Percentiles rank a stretch among this genome's conserved stretches.
phyloP scores from a whole-genome alignment of 495 filamentous ascomycete genomes.

The Tuber calosporum region DNA sequence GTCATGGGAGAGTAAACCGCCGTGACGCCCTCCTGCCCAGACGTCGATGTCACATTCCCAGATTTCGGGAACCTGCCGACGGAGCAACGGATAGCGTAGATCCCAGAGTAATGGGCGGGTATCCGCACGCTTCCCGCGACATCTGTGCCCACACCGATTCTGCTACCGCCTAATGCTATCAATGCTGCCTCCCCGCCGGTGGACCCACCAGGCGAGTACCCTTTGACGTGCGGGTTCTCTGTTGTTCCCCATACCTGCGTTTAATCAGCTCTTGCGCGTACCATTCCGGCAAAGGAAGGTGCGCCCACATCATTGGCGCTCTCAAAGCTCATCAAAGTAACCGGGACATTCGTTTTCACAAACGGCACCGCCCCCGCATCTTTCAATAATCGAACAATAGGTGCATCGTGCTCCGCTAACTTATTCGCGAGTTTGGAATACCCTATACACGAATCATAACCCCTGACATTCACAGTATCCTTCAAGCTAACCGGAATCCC shows the following conservation, averaged over 20 bases:
- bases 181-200: conserved; percentile 86
- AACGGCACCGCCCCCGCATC: conserved; percentile 94
- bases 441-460: conserved; percentile 80
- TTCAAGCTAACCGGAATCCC: conserved; percentile 87
- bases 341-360: conserved; percentile 90
- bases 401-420: conserved; percentile 58
- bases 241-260: conserved; percentile 53
- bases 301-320: conserved; percentile 81
- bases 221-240: conserved; percentile 71
- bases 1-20: conserved; percentile 86
- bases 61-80: conserved; percentile 90
- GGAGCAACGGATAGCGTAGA: conserved; percentile 85
- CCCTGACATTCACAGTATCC: conserved; percentile 75
- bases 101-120: conserved; percentile 84
- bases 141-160: conserved; percentile 93
- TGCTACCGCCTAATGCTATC: conserved; percentile 71
- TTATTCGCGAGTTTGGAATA: conserved; percentile 68
- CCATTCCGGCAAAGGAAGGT: not conserved
- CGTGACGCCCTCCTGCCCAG: conserved; percentile 84
- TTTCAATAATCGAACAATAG: conserved; percentile 69
- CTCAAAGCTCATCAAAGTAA: conserved; percentile 87
- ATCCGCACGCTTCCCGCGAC: conserved; percentile 86
- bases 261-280: not conserved
- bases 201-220: conserved; percentile 84
- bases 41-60: conserved; percentile 82